These are phyloP conservation scores for Cenchrus americanus DNA, from an alignment of 176 grass and related monocot species.

Conservation along the genomic window DNA sequence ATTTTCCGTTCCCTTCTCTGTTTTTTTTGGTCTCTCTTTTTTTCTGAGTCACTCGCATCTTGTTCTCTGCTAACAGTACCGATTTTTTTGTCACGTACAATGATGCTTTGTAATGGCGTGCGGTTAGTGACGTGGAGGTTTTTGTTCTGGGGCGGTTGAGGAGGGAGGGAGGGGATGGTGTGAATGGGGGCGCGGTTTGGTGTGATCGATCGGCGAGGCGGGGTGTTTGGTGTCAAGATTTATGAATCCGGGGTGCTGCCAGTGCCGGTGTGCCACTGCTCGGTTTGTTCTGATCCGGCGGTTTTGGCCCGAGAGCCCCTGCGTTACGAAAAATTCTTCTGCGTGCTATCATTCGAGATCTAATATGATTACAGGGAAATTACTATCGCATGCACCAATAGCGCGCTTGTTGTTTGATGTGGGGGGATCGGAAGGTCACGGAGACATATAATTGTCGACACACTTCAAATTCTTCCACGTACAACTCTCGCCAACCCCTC, in stretches of 20 bases:
- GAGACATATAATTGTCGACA: too few species aligned
- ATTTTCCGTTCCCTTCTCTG: neutral
- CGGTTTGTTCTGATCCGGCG: neutral
- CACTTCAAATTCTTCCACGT: too few species aligned
- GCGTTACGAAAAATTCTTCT: neutral
- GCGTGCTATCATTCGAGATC: too few species aligned
- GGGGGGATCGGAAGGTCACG: too few species aligned
- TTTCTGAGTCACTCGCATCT: neutral
- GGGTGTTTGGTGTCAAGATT: neutral
- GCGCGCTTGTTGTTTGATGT: too few species aligned
- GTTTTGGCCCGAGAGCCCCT: neutral
- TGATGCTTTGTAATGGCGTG: neutral
- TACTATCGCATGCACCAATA: too few species aligned
- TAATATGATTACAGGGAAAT: too few species aligned
- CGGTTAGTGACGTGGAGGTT: slow-evolving; percentile 2
- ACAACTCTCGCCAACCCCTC: too few species aligned
- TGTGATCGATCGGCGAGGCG: too few species aligned
- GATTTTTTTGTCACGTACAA: neutral
- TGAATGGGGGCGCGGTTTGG: neutral
- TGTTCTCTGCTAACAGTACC: neutral
- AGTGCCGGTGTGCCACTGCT: neutral
- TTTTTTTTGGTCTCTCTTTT: neutral
- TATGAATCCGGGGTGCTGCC: neutral
- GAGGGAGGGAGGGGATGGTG: too few species aligned
- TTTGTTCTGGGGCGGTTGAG: neutral